Evolutionary conservation across 1,284 basidiomycete genomes (phyloP), one percentile per base, ranked within the genome.

Genomic region (Puccinia coronata): DNA sequence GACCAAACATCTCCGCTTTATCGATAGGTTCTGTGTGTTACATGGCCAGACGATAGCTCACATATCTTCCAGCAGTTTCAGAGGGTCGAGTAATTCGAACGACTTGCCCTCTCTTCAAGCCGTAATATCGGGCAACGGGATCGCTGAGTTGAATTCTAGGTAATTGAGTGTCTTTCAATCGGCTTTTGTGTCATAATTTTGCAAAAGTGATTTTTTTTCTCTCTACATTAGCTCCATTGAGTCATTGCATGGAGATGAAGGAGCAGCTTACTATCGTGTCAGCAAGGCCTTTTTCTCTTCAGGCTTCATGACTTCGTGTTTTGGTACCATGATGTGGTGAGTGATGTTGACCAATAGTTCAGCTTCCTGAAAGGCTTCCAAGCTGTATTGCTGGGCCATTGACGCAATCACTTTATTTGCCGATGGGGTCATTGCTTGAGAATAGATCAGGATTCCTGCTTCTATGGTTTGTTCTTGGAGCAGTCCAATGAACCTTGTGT

Each of bases 281-380:
- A 99, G 88, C 76, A 99, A 88, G 16, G 90, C 88, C 85, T 91
- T 91, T 88, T 99, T 99, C 87, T 98, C 93, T 83, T 94, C 92
- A 28, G 90, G 87, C 12, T 90, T 90, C 84, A 99, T 90, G 81
- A 99, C 92, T 84, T 96, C 92, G 86, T 99, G 97, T 83, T 91
- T 91, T 65, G 97, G 97, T 4, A 99, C 97, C 49, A 99, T 90
- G 57, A 93, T 93, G 86, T 99, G 97, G 47, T 87, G 87, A 23
- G 95, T 96, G 84, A 99, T 99, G 87, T 99, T 99, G 83, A 99
- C 97, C 4, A 99, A 90, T 61, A 99, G 88, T 87, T 97, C 95
- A 8, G 95, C 91, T 87, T 99, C 97, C 41, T 95, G 93, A 86
- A 99, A 99, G 84, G 98, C 96, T 86, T 99, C 97, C 51, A 99